Conservation (phyloP, 1,284 basidiomycete genomes). For the Microbotryomycetes sp. region DNA sequence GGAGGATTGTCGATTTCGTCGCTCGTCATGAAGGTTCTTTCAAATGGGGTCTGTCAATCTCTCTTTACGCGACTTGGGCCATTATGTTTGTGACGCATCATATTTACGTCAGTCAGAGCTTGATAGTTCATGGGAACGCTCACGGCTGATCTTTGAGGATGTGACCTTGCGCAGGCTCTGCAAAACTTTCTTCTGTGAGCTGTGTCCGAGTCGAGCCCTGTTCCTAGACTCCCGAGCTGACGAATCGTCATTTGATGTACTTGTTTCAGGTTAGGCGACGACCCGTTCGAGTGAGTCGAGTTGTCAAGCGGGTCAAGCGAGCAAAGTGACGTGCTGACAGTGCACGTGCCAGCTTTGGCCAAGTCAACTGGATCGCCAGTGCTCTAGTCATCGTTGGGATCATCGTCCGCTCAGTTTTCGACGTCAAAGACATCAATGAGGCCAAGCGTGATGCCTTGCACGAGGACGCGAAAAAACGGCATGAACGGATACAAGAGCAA, state of each 20-base stretch:
- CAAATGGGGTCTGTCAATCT: neutral
- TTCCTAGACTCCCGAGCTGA: neutral
- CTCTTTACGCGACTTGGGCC: neutral
- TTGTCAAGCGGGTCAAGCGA: neutral
- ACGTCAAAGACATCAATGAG: neutral
- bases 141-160: too few species aligned
- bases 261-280: neutral
- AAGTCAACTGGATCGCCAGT: neutral
- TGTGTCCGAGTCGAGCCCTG: neutral
- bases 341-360: neutral
- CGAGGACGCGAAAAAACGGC: neutral
- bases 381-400: neutral
- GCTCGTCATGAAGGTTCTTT: neutral
- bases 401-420: neutral
- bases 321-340: too few species aligned
- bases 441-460: neutral
- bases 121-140: too few species aligned
- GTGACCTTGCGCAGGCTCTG: neutral
- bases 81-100: neutral
- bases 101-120: neutral
- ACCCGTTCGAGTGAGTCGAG: neutral
- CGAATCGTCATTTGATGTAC: too few species aligned
- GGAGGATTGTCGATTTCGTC: neutral
- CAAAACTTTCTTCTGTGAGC: neutral
- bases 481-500: too few species aligned